Evolutionary conservation across 2,329 filamentous ascomycete species (phyloP).

Genomic region (Xylaria hypoxylon): DNA sequence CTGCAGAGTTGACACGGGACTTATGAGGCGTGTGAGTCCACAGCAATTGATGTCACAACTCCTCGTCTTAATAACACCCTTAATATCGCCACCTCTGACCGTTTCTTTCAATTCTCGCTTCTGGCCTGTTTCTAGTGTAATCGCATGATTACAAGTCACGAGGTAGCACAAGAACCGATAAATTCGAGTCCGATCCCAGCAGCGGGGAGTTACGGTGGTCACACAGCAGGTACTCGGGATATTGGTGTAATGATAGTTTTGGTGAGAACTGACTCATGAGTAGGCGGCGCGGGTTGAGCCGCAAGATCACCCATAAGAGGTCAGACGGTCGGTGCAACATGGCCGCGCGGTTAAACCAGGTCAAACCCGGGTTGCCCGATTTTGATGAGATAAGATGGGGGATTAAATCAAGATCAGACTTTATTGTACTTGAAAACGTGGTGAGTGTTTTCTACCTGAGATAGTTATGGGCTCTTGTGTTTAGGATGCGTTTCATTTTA

Average conservation of each 20-base stretch:
- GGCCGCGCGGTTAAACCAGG: constrained; percentile 10
- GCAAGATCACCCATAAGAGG: not conserved
- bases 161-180: constrained; percentile 27
- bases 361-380: constrained; percentile 11
- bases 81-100: constrained; percentile 23
- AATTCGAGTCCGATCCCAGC: constrained; percentile 31
- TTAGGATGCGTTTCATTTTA: not conserved
- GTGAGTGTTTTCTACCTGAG: not conserved
- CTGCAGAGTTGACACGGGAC: constrained; percentile 8
- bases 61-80: constrained; percentile 5
- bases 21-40: constrained; percentile 13
- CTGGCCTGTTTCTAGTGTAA: constrained; percentile 3
- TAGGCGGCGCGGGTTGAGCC: constrained; percentile 19
- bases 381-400: not conserved
- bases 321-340: constrained; percentile 13
- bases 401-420: constrained; percentile 8
- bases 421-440: not conserved
- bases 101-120: constrained; percentile 10
- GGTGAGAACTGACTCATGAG: constrained; percentile 3
- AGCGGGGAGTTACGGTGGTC: constrained; percentile 21
- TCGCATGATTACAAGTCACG: constrained; percentile 25
- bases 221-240: constrained; percentile 30
- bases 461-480: not conserved
- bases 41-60: constrained; percentile 16
- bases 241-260: constrained; percentile 30